Percentiles rank a stretch among this genome's conserved stretches.
These are phyloP conservation scores for Blastocystis sp. DNA, from an alignment of 352 stramenopile genomes.

Conservation along the genomic window DNA sequence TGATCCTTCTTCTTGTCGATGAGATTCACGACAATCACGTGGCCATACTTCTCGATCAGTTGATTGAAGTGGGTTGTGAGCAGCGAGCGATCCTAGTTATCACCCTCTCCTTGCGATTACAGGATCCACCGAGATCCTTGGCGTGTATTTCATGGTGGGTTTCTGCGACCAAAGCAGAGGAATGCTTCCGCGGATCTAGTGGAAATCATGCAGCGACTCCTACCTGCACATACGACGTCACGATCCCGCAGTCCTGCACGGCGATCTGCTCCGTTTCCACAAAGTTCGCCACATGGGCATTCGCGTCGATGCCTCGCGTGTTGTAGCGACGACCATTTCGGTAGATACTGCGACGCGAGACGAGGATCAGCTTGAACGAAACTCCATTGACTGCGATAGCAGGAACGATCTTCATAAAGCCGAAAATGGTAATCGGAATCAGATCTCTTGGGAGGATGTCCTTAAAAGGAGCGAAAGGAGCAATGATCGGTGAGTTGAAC, in stretches of 20 bases:
- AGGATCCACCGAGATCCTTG: slow-evolving; percentile 74
- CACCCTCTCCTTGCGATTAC: slow-evolving; percentile 65
- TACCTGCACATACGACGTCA: slow-evolving; percentile 71
- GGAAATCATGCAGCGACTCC: background rate
- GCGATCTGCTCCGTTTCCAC: slow-evolving; percentile 88
- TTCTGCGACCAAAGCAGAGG: slow-evolving; percentile 84
- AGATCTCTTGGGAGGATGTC: background rate
- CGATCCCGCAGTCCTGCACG: slow-evolving; percentile 70
- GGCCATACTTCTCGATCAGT: slow-evolving; percentile 67
- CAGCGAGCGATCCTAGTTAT: background rate
- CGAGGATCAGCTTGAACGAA: slow-evolving; percentile 73
- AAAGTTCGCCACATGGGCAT: slow-evolving; percentile 86
- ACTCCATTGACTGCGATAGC: slow-evolving; percentile 67
- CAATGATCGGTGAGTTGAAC: slow-evolving; percentile 61
- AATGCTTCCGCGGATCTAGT: slow-evolving; percentile 86
- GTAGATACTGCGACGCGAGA: slow-evolving; percentile 73
- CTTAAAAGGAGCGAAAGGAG: slow-evolving; percentile 66
- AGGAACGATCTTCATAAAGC: slow-evolving; percentile 70
- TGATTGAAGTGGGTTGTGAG: slow-evolving; percentile 67
- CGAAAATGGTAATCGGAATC: slow-evolving; percentile 74
- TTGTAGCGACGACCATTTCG: slow-evolving; percentile 83
- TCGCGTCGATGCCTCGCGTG: slow-evolving; percentile 80
- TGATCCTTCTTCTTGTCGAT: slow-evolving; percentile 88
- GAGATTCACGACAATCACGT: slow-evolving; percentile 83
- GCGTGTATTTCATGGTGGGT: slow-evolving; percentile 84